These are phyloP conservation scores for Uromyces viciae-fabae DNA, from an alignment of 1,284 basidiomycete genomes.

Conservation along the genomic window DNA sequence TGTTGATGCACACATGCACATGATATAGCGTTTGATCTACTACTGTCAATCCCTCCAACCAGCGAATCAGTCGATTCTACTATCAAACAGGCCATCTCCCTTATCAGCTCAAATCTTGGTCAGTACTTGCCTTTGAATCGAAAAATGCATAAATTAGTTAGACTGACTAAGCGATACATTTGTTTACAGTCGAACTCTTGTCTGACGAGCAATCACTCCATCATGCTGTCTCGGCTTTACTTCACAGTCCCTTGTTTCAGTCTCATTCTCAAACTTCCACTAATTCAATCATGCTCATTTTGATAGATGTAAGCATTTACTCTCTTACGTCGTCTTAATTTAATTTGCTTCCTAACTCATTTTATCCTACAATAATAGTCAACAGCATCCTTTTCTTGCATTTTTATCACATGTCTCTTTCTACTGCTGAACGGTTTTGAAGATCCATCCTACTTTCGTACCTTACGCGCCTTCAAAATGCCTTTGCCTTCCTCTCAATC, in stretches of 20 bases:
- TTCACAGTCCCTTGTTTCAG: conserved; percentile 19
- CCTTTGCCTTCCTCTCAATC: conserved; percentile 4
- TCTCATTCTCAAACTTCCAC: conserved; percentile 6
- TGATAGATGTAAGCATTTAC: conserved; percentile 25
- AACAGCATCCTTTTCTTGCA: not conserved
- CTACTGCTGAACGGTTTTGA: conserved; percentile 27
- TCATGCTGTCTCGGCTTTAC: conserved; percentile 13
- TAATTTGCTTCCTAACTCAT: not conserved
- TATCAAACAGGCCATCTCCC: not conserved
- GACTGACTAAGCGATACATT: not conserved
- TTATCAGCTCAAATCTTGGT: conserved; percentile 16
- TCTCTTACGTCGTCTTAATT: not conserved
- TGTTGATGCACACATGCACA: too few relatives aligned
- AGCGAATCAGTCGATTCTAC: not conserved
- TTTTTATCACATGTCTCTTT: conserved; percentile 16
- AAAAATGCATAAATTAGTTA: not conserved
- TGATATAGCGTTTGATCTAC: not conserved
- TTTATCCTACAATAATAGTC: not conserved
- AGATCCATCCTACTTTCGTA: conserved; percentile 29
- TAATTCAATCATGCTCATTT: conserved; percentile 13
- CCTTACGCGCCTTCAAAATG: conserved; percentile 20
- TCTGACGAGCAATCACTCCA: conserved; percentile 25
- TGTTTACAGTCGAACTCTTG: not conserved
- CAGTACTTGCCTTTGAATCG: not conserved
- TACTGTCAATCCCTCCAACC: not conserved